phyloP scores from a whole-genome alignment of 148 eudicot species.

The Vaccinium corymbosum region DNA sequence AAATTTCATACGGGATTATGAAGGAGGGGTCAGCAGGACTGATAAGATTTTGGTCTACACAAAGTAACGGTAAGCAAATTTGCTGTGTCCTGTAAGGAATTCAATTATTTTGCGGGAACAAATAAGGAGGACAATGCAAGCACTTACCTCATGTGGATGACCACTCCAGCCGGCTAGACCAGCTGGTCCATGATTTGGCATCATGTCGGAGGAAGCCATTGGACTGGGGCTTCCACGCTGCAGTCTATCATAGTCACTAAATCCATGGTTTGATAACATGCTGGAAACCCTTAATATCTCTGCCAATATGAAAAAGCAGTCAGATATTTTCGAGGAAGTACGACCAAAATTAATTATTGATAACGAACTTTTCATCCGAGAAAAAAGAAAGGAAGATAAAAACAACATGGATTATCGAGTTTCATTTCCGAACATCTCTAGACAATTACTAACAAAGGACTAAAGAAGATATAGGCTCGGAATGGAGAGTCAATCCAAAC shows the following conservation, averaged over 20 bases:
- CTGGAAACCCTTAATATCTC: slow-evolving; percentile 39
- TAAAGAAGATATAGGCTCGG: background rate
- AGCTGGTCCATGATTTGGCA: slow-evolving; percentile 33
- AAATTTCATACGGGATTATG: background rate
- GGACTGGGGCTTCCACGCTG: slow-evolving; percentile 51
- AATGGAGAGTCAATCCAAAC: background rate
- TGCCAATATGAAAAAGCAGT: slow-evolving; percentile 18
- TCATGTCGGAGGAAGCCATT: slow-evolving; percentile 26
- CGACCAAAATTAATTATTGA: too few species aligned
- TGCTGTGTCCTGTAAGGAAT: background rate
- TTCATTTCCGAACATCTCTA: background rate
- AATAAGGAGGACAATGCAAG: background rate
- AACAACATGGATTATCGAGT: background rate
- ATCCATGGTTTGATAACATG: slow-evolving; percentile 36
- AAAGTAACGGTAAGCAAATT: background rate
- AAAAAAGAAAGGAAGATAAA: background rate
- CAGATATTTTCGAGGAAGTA: background rate
- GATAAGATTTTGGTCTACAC: background rate
- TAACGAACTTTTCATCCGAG: background rate
- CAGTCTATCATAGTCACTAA: slow-evolving; percentile 35
- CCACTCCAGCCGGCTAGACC: slow-evolving; percentile 35
- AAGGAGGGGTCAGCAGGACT: background rate
- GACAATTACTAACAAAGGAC: background rate
- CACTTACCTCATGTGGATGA: slow-evolving; percentile 37
- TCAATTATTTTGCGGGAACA: too few species aligned